Evolutionary conservation across 305 asterid species (phyloP).

Genomic region (Fraxinus paxiana): DNA sequence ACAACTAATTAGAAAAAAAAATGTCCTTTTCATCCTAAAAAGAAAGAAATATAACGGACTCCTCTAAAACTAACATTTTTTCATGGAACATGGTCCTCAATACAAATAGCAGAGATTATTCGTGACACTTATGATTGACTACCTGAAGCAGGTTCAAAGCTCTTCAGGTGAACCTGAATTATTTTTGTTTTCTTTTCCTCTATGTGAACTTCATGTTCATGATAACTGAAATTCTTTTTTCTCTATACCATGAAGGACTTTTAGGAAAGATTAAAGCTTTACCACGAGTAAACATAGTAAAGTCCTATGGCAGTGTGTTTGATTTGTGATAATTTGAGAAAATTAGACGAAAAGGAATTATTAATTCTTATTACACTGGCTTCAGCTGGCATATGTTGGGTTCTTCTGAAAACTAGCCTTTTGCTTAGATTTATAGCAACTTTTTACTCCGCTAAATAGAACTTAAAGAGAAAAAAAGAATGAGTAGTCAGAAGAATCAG

Average conservation of each 20-base stretch:
- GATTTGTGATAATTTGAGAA: not conserved
- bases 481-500: constrained; percentile 11
- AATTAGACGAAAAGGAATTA: not conserved
- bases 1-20: not conserved
- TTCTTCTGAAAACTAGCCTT: not conserved
- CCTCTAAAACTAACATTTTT: not conserved
- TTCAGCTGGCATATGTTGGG: not conserved
- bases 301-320: not conserved
- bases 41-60: not conserved
- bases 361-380: not conserved
- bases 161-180: not conserved
- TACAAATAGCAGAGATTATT: not conserved
- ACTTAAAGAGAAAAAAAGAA: not conserved
- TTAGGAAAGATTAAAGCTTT: not conserved
- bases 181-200: not conserved
- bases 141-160: not conserved
- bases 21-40: not conserved
- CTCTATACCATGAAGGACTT: not conserved
- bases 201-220: not conserved
- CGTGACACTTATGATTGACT: not conserved
- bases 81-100: not conserved
- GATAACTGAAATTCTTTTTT: not conserved
- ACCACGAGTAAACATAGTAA: not conserved
- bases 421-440: not conserved
- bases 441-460: not conserved